phyloP scores from a whole-genome alignment of 176 grass and related monocot genomes.

The Elymus sibiricus region DNA sequence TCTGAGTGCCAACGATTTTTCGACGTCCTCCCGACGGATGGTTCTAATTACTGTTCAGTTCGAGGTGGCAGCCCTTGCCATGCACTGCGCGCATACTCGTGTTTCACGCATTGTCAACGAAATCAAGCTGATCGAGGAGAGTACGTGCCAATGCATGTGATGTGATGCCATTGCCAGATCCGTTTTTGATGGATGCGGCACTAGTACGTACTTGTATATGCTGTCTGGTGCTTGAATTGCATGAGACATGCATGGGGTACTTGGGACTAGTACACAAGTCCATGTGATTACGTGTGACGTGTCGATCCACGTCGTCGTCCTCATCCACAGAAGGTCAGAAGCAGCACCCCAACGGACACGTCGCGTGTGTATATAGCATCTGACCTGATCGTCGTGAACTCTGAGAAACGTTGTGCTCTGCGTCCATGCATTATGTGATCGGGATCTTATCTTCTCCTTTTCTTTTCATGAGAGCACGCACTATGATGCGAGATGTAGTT shows the following conservation, averaged over 20 bases:
- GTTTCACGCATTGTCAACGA: neutral
- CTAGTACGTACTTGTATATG: no score
- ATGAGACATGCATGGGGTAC: neutral
- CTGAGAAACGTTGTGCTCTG: neutral
- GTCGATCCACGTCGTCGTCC: neutral
- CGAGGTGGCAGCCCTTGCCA: neutral
- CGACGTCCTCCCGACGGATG: no score
- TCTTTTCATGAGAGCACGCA: neutral
- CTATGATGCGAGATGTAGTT: neutral
- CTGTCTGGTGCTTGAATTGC: neutral
- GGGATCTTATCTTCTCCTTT: neutral
- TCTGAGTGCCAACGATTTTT: no score
- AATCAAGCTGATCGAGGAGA: neutral
- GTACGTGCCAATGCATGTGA: neutral
- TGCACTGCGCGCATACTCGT: neutral
- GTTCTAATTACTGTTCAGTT: neutral
- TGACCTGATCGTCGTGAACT: neutral
- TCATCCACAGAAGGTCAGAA: neutral
- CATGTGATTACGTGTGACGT: neutral
- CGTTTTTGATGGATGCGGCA: neutral
- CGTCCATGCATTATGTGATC: neutral
- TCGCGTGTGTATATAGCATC: neutral
- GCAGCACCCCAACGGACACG: neutral
- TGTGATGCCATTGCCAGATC: neutral
- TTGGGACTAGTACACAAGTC: no score